Conservation (phyloP, 2,329 filamentous ascomycete species). For the Monosporascus sp. region DNA sequence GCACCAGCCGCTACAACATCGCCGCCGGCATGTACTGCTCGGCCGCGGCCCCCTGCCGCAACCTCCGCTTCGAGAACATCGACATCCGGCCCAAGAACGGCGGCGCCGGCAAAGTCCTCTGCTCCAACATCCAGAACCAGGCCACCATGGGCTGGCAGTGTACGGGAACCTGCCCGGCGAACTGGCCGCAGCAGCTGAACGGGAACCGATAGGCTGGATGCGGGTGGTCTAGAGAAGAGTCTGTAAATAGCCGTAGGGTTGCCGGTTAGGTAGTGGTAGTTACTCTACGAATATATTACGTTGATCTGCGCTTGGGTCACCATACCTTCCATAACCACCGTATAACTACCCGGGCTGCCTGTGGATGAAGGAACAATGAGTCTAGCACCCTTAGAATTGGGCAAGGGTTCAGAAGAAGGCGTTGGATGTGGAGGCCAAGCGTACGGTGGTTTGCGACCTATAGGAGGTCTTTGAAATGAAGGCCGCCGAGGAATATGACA, state of each 20-base stretch:
- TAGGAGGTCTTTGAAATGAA: too few species aligned
- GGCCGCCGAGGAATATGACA: too few species aligned
- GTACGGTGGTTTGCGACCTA: too few species aligned
- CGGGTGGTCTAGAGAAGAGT: not conserved
- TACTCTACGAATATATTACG: too few species aligned
- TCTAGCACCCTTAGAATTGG: too few species aligned
- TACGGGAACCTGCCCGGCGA: conserved; percentile 30
- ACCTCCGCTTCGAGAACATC: conserved; percentile 38
- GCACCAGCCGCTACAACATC: conserved; percentile 43
- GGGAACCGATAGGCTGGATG: conserved; percentile 17
- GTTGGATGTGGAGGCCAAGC: too few species aligned
- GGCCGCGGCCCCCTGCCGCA: conserved; percentile 35
- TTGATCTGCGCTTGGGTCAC: too few species aligned
- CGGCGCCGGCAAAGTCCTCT: conserved; percentile 34
- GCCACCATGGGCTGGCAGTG: conserved; percentile 27
- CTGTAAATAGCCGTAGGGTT: not conserved
- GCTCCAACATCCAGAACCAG: conserved; percentile 35
- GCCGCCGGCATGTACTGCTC: conserved; percentile 41
- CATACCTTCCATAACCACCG: too few species aligned
- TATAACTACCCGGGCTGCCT: too few species aligned
- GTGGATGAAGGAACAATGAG: too few species aligned
- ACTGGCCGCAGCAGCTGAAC: conserved; percentile 32
- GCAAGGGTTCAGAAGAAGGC: too few species aligned
- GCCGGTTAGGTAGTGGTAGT: too few species aligned
- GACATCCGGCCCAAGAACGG: conserved; percentile 38